Evolutionary conservation across 73 alveolate species (phyloP), one percentile per base, ranked within the genome.

Genomic region (Breviolum minutum): DNA sequence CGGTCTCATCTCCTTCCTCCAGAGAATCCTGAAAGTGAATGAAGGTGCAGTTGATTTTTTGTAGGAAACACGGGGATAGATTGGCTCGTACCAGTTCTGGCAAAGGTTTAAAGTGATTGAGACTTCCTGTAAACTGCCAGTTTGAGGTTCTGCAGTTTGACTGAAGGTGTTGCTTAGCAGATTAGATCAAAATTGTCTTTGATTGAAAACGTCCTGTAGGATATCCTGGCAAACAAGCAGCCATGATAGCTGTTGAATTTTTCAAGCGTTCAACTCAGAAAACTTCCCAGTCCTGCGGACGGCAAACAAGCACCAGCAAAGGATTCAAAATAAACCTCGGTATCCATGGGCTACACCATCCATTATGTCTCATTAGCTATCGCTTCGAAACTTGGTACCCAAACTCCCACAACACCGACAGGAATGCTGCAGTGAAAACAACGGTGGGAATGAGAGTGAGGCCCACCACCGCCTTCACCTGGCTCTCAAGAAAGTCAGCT

Each of bases 401-500:
- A 20, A 19, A 63, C 94, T 86, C 94, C 94, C 94, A 86, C 62
- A 86, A 6, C 63, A 26, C 79, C 2, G 63, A 63, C 76, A 86
- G 61, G 32, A 27, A 1, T 7, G 64, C 63, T 2, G 30, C 63
- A 5, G 94, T 86, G 81, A 86, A 22, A 27, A 86, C 30, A 7
- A 86, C 94, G 2, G 94, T 79, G 7, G 94, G 94, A 63, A 86
- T 62, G 94, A 86, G 24, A 64, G 60, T n/a, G 27, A 86, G 63
- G 9, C 94, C 94, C 79, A 86, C 30, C 20, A 86, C 30, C 16
- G 80, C 94, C 80, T 86, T 61, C 94, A 86, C 94, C 94, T 86
- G 11, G 62, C 63, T 0, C 62, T 27, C 22, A 73, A 73, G 27
- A 26, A 26, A 19, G 17, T 73, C 30, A 19, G 17, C 22, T 26